Percentiles rank a stretch among this genome's conserved stretches.
These are phyloP conservation scores for Zoysia japonica DNA, from an alignment of 176 grass and related monocot species.

Conservation along the genomic window DNA sequence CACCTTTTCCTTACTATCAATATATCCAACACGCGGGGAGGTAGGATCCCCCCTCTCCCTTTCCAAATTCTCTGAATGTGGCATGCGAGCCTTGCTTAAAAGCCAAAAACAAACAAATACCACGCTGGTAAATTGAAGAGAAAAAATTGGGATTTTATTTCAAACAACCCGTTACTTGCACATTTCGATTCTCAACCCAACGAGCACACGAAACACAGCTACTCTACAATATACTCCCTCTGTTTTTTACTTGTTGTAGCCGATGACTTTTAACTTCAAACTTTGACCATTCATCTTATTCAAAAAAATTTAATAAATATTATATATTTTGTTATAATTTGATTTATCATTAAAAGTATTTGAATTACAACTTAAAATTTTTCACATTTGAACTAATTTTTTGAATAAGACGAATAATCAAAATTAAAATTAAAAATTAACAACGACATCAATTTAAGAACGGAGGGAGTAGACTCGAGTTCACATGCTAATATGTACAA, in stretches of 20 bases:
- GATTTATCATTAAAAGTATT: too few species aligned
- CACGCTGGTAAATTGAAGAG: conserved; percentile 2
- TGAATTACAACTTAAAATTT: too few species aligned
- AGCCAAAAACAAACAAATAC: conserved; percentile 27
- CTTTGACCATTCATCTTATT: too few species aligned
- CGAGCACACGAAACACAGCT: conserved; percentile 30
- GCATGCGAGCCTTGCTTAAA: neutral
- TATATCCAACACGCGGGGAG: neutral
- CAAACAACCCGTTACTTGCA: conserved; percentile 59
- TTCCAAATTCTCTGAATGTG: neutral
- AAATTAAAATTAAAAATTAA: too few species aligned
- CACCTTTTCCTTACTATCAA: too few species aligned
- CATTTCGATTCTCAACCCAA: conserved; percentile 37
- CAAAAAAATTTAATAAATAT: too few species aligned
- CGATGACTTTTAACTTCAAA: too few species aligned
- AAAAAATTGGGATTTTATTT: conserved; percentile 56
- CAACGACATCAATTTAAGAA: too few species aligned
- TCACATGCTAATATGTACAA: conserved; percentile 59
- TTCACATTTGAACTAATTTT: too few species aligned
- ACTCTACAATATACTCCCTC: conserved; percentile 13
- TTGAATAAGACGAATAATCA: too few species aligned
- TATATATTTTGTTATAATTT: too few species aligned
- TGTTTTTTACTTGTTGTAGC: too few species aligned
- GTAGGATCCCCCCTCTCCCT: neutral
- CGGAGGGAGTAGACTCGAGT: neutral